Evolutionary conservation across 2,329 filamentous ascomycete species (phyloP), one percentile per base, ranked within the genome.

Genomic region (Xylaria multiplex): DNA sequence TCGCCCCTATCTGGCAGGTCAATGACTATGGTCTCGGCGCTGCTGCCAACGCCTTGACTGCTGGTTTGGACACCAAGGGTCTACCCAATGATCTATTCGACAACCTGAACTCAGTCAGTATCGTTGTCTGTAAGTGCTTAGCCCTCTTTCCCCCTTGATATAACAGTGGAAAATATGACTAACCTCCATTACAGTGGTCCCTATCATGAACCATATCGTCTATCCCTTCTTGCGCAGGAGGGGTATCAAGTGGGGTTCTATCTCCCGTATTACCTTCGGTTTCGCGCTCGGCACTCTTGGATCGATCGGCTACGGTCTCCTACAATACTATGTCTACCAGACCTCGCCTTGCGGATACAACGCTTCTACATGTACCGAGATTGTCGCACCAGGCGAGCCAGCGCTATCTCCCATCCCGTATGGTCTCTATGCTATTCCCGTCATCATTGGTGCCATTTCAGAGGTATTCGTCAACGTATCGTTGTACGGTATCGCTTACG

Each of bases 401-500:
- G 65, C 72, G 40, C 68, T 73, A 22, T 74, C 72, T 8, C 70
- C 64, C n/a, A 66, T 75, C 16, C 72, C 71, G 2, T 76, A 74
- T 52, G 70, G 69, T 24, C 72, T 68, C 46, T 75, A 76, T 43
- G 64, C 73, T 22, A 70, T 86, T 11, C 82, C 84, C 22, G 84
- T 85, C 74, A 79, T 85, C 69, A 72, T 86, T 30, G 82, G 84
- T 30, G 84, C 83, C 67, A 74, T 85, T 3, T 81, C 84, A 8
- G 84, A 86, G 77, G 84, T 86, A 60, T 82, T 86, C 70, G 81
- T 84, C 69, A 85, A 85, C 73, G 83, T 86, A 65, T 85, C 84
- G 16, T 88, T 88, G 1, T 87, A 91, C 69, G 91, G 93, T 76
- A 93, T 92, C 69, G 91, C 91, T 40, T 93, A 89, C 81, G 90